Base-by-base conservation (phyloP, 2,329 filamentous ascomycete species). In the Purpureocillium takamizusanense region DNA sequence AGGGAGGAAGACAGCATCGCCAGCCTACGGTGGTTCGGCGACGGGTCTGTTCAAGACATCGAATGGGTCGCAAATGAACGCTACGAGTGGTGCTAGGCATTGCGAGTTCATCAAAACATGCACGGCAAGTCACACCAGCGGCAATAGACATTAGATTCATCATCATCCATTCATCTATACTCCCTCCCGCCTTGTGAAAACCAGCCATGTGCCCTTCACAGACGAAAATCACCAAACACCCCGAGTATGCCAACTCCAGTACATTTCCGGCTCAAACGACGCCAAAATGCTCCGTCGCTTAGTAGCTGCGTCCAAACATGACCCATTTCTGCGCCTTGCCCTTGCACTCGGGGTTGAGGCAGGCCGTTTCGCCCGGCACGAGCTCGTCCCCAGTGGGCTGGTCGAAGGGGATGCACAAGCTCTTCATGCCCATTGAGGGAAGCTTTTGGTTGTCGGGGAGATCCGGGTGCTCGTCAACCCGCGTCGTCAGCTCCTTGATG, bases 401-500 rank as follows among this genome's bases (percentile, higher is more conserved):
- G 46, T 92, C 83, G 50, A 89, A 90, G 35, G 66, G 66, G 47
- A 74, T 94, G 78, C 70, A 90, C 62, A 64, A 77, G 62, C 60
- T 81, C 79, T 69, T 85, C 83, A 69, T 79, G 52, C 75, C 75
- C 75, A 78, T 79, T 37, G 67, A 69, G 18, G 74, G 72, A 14
- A 66, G 62, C 54, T 69, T 70, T 48, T 74, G 69, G 49, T 67
- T 65, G 46, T 76, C 72, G 35, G 73, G 68, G 27, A 67, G 59
- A 36, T 65, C 62, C 39, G 69, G 62, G 51, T 70, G 77, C 39
- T 78, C 72, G 41, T 80, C 81, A 51, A 81, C 84, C 47, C 83
- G 82, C 32, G 84, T 86, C 46, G 86, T 94, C 57, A 89, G 72
- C 40, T 94, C 87, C 76, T 97, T 97, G 69, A 97, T 87, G 61